Evolutionary conservation across 257 asterid species (phyloP).

Genomic region (Eucommia ulmoides): DNA sequence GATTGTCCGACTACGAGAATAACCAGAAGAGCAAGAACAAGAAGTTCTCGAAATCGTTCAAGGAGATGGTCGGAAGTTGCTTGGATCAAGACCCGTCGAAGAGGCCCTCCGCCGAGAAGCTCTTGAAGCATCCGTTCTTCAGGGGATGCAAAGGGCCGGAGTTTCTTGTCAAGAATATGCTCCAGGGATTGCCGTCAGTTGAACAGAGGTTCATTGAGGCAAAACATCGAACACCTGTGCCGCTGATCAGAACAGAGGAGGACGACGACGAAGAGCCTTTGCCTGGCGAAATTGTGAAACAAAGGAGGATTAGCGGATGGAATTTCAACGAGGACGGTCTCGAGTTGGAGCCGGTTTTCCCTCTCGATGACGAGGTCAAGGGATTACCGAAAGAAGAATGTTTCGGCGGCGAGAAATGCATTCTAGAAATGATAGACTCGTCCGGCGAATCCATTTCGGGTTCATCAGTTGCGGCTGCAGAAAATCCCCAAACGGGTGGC

Average conservation of each 20-base stretch:
- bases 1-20: slow-evolving; percentile 71
- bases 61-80: slow-evolving; percentile 68
- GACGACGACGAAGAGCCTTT: slow-evolving; percentile 15
- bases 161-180: slow-evolving; percentile 46
- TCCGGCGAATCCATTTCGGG: slow-evolving; percentile 8
- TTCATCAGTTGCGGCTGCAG: neutral
- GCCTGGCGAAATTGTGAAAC: slow-evolving; percentile 23
- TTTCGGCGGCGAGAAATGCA: slow-evolving; percentile 20
- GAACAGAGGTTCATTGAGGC: slow-evolving; percentile 36
- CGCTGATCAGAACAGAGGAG: slow-evolving; percentile 13
- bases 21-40: slow-evolving; percentile 28
- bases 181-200: slow-evolving; percentile 55
- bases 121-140: slow-evolving; percentile 62
- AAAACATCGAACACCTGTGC: slow-evolving; percentile 7
- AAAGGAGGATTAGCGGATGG: slow-evolving; percentile 84
- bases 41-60: slow-evolving; percentile 56
- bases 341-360: slow-evolving; percentile 62
- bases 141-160: slow-evolving; percentile 52
- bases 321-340: slow-evolving; percentile 63
- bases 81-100: slow-evolving; percentile 76
- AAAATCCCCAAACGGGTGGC: slow-evolving; percentile 5
- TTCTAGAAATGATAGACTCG: slow-evolving; percentile 16
- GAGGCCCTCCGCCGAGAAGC: slow-evolving; percentile 64
- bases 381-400: slow-evolving; percentile 18
- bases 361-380: slow-evolving; percentile 16